Evolutionary conservation across 1,139 yeast species (phyloP).

Genomic region (Kurtzmaniella quercitrusa): DNA sequence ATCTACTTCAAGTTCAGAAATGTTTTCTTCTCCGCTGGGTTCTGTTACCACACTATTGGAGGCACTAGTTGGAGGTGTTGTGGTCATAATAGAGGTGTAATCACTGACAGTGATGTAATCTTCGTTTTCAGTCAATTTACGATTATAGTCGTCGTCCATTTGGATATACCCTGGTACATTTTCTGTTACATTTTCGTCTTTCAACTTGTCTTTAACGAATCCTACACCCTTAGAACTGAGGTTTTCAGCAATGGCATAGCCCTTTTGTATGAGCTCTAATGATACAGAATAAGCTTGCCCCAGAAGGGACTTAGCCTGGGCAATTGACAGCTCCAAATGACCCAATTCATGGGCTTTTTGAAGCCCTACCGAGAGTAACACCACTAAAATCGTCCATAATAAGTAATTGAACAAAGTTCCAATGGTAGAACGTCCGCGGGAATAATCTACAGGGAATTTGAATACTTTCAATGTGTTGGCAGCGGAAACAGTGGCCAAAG

Average conservation of each 20-base stretch:
- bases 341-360: conserved; percentile 37
- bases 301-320: conserved; percentile 16
- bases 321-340: conserved; percentile 23
- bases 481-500: conserved; percentile 76
- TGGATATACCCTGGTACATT: conserved; percentile 21
- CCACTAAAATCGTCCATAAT: conserved; percentile 41
- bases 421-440: conserved; percentile 39
- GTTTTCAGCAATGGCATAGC: conserved; percentile 24
- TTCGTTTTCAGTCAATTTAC: conserved; percentile 4
- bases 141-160: conserved; percentile 23
- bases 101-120: conserved; percentile 3
- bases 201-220: conserved; percentile 37
- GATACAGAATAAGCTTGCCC: conserved; percentile 13
- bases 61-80: conserved; percentile 1
- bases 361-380: conserved; percentile 43
- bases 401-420: conserved; percentile 38
- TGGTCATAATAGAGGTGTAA: conserved; percentile 2
- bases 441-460: conserved; percentile 52
- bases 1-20: background rate
- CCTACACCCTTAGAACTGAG: conserved; percentile 25
- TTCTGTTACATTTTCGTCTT: conserved; percentile 28
- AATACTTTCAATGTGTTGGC: conserved; percentile 69
- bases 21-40: conserved; percentile 2
- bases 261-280: conserved; percentile 16
- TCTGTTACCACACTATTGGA: background rate